Evolutionary conservation across 345 rosid genomes (phyloP).

Genomic region (Salix viminalis): DNA sequence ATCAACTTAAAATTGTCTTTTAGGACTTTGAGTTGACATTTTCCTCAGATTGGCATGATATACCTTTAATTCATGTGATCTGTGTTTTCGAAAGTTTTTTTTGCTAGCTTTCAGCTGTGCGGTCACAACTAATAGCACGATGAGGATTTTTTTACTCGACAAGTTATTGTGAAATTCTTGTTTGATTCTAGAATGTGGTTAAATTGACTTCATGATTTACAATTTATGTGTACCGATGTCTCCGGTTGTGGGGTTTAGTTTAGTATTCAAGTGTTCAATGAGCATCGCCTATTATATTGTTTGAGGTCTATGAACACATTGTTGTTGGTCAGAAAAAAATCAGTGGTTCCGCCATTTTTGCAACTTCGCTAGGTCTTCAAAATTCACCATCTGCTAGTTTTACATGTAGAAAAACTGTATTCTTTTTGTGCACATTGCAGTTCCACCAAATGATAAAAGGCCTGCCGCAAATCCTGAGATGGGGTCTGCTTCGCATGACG

Average conservation of each 20-base stretch:
- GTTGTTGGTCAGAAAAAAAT: not conserved
- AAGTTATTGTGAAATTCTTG: not conserved
- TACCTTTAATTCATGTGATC: not conserved
- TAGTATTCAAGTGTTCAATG: no score
- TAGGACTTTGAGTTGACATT: not conserved
- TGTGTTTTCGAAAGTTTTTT: not conserved
- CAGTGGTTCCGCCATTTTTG: not conserved
- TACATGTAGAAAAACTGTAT: not conserved
- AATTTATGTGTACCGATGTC: not conserved
- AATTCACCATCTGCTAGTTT: not conserved
- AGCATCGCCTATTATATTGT: no score
- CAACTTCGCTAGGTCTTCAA: not conserved
- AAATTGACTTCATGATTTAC: not conserved
- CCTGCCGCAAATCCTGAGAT: conserved; percentile 38
- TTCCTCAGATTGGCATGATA: not conserved
- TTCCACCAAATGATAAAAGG: conserved; percentile 46
- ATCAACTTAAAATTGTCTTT: not conserved
- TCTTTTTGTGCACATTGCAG: conserved; percentile 32
- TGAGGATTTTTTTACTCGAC: not conserved
- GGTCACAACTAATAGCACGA: not conserved
- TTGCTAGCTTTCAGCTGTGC: not conserved
- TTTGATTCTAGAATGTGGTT: not conserved
- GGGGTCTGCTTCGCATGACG: conserved; percentile 59
- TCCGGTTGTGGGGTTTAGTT: no score
- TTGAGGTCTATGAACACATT: no score